Percentiles rank a stretch among this genome's conserved stretches.
These are phyloP conservation scores for Hymenochaete sp. DNA, from an alignment of 1,284 basidiomycete species.

Conservation along the genomic window DNA sequence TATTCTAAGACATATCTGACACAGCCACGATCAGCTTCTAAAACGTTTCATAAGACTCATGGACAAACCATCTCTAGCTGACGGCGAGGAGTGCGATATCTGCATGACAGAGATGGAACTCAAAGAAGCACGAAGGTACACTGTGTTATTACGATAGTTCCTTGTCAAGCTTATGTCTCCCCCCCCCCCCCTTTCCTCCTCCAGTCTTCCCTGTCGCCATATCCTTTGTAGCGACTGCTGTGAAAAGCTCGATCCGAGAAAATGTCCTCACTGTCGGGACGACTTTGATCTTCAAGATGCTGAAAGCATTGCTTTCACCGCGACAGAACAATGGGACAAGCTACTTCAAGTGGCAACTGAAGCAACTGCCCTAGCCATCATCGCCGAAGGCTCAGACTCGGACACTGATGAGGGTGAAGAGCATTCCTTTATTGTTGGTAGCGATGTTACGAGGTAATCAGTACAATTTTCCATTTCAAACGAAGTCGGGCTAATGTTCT, in stretches of 20 bases:
- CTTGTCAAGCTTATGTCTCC: neutral
- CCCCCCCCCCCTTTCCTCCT: neutral
- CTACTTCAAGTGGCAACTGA: conserved; percentile 35
- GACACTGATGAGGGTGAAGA: conserved; percentile 37
- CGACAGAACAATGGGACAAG: conserved; percentile 40
- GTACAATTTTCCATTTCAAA: neutral
- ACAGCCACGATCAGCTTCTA: conserved; percentile 31
- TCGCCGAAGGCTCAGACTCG: conserved; percentile 26
- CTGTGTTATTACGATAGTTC: conserved; percentile 3
- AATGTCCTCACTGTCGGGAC: conserved; percentile 36
- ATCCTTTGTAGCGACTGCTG: conserved; percentile 35
- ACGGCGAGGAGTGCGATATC: conserved; percentile 38
- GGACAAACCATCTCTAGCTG: conserved; percentile 32
- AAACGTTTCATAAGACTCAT: conserved; percentile 35
- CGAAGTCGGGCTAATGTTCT: too few species aligned
- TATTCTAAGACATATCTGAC: neutral
- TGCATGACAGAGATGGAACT: conserved; percentile 33
- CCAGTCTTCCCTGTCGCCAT: conserved; percentile 37
- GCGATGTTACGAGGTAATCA: conserved; percentile 17
- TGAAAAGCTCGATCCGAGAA: conserved; percentile 22
- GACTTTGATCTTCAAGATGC: conserved; percentile 27
- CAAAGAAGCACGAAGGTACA: conserved; percentile 30
- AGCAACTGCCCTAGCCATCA: too few species aligned
- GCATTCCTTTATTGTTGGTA: conserved; percentile 31
- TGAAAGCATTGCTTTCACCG: conserved; percentile 35